A percentile compares a stretch with the other conserved stretches of the same genome.
phyloP scores from a whole-genome alignment of 1,139 yeast genomes.

The Geotrichum candidum region DNA sequence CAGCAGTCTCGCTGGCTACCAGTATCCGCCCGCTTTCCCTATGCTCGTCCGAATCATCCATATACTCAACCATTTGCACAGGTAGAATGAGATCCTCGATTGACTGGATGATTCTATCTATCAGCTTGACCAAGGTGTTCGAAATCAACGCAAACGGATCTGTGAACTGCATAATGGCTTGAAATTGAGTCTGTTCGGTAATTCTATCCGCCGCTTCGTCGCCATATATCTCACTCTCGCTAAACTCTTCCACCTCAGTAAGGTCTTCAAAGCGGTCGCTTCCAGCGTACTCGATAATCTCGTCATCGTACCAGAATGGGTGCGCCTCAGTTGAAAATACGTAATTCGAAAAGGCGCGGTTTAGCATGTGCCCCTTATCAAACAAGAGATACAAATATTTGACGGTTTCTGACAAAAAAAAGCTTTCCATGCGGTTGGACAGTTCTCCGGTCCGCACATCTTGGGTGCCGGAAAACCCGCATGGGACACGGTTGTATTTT shows the following conservation, averaged over 20 bases:
- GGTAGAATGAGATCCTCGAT: neutral
- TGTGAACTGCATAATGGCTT: neutral
- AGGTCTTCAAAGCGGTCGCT: neutral
- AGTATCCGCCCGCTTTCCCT: neutral
- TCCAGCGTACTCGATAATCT: slow-evolving; percentile 25
- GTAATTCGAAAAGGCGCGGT: slow-evolving; percentile 48
- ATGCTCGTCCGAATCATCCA: neutral
- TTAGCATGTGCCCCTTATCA: slow-evolving; percentile 57
- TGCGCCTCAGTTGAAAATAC: slow-evolving; percentile 92
- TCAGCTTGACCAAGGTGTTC: neutral
- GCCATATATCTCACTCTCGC: neutral
- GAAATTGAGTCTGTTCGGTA: neutral
- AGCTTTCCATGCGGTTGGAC: slow-evolving; percentile 86
- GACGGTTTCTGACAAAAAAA: slow-evolving; percentile 78
- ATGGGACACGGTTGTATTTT: slow-evolving; percentile 48
- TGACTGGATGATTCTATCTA: neutral
- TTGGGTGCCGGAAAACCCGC: slow-evolving; percentile 80
- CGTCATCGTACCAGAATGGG: slow-evolving; percentile 62
- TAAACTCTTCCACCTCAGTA: neutral
- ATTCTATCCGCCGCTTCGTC: neutral
- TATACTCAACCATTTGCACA: neutral
- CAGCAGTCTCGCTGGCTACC: neutral
- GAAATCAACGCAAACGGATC: neutral
- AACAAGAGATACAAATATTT: slow-evolving; percentile 78
- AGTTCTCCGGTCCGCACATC: slow-evolving; percentile 56